These are phyloP conservation scores for Rhizopus arrhizus DNA, from an alignment of 371 early-diverging fungal genomes.

Conservation along the genomic window DNA sequence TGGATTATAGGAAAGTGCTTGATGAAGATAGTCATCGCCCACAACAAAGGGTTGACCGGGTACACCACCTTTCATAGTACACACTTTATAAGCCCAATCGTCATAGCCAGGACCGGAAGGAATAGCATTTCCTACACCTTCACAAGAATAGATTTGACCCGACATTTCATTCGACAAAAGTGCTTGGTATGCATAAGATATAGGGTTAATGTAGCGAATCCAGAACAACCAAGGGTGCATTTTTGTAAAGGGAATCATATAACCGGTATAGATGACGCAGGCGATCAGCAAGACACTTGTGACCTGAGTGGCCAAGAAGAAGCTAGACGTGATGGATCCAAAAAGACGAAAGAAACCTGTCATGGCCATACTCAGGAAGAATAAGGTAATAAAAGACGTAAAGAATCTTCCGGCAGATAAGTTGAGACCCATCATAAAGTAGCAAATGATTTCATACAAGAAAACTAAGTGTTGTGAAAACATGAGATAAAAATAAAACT, in stretches of 20 bases:
- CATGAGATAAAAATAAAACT: neutral
- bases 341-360: constrained; percentile 64
- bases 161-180: constrained; percentile 66
- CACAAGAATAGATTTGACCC: constrained; percentile 34
- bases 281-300: constrained; percentile 59
- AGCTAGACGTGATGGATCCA: constrained; percentile 57
- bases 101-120: constrained; percentile 47
- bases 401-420: constrained; percentile 54
- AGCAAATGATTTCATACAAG: constrained; percentile 42
- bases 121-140: constrained; percentile 37
- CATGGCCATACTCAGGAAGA: constrained; percentile 58
- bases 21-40: constrained; percentile 55
- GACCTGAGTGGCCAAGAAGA: constrained; percentile 56
- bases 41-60: constrained; percentile 47
- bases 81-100: constrained; percentile 52
- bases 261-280: constrained; percentile 63
- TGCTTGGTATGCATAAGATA: constrained; percentile 66
- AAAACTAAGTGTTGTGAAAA: constrained; percentile 7
- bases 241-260: constrained; percentile 55
- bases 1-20: constrained; percentile 31
- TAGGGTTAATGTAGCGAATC: constrained; percentile 70
- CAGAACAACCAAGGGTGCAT: constrained; percentile 75
- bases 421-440: constrained; percentile 63
- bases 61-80: constrained; percentile 49
- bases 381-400: constrained; percentile 51